Percentiles rank a stretch among this genome's conserved stretches.
Evolutionary conservation across 75 land plant species (phyloP).

Genomic region (Pinus albicaulis): DNA sequence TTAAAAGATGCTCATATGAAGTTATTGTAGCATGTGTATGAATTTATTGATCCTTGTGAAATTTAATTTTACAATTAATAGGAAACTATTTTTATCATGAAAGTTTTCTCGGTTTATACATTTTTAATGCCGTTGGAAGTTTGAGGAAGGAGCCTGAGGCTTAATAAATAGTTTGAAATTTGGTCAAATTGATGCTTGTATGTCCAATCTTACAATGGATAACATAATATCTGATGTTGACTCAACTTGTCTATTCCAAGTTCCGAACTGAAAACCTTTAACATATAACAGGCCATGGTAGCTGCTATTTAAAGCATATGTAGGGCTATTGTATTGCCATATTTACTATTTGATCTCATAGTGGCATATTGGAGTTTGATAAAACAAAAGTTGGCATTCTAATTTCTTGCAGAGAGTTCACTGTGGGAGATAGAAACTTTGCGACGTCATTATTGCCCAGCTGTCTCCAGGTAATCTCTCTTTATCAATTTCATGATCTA

Average conservation of each 20-base stretch:
- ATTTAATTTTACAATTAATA: too few species aligned
- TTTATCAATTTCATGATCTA: not conserved
- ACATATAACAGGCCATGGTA: not conserved
- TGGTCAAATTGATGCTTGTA: too few species aligned
- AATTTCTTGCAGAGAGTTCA: slow-evolving; percentile 76
- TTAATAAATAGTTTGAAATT: too few species aligned
- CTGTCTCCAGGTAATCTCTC: slow-evolving; percentile 80
- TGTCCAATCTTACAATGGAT: too few species aligned
- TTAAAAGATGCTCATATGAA: too few species aligned
- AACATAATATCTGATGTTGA: not conserved
- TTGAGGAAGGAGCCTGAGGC: too few species aligned
- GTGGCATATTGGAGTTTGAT: not conserved
- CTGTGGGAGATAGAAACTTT: slow-evolving; percentile 97
- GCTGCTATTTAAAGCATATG: not conserved
- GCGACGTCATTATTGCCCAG: slow-evolving; percentile 92
- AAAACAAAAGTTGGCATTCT: not conserved
- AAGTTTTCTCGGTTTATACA: too few species aligned
- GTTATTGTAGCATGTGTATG: too few species aligned
- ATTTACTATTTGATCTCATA: not conserved
- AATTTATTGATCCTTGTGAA: too few species aligned
- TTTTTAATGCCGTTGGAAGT: too few species aligned
- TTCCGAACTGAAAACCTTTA: not conserved
- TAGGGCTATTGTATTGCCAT: not conserved
- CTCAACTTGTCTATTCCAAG: not conserved
- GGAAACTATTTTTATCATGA: too few species aligned